phyloP scores from a whole-genome alignment of 345 rosid species.

The Trapa bicornis region DNA sequence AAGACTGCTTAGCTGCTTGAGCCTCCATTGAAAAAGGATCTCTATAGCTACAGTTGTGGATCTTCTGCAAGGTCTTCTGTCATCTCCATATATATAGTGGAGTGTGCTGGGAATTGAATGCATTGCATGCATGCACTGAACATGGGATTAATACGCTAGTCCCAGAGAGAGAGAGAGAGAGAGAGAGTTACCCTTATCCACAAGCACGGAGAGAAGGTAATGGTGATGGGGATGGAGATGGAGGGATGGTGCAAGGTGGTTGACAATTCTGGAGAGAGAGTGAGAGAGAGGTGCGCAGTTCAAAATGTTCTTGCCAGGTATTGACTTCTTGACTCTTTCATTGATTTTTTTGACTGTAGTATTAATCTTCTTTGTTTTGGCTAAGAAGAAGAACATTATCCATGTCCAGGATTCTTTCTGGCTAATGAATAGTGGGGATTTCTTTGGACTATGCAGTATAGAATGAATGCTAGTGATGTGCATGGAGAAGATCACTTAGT shows the following conservation, averaged over 20 bases:
- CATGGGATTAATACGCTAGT: neutral
- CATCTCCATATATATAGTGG: neutral
- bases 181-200: neutral
- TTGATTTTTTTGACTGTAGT: neutral
- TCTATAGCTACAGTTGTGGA: too few species aligned
- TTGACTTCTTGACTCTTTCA: neutral
- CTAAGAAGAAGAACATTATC: too few species aligned
- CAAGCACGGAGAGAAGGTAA: neutral
- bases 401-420: too few species aligned
- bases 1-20: neutral
- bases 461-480: too few species aligned
- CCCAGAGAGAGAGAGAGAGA: neutral
- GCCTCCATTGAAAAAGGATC: neutral
- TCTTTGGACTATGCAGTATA: too few species aligned
- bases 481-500: too few species aligned
- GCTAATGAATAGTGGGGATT: too few species aligned
- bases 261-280: neutral
- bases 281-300: neutral
- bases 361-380: too few species aligned
- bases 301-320: slow-evolving; percentile 2
- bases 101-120: neutral
- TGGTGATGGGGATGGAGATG: neutral
- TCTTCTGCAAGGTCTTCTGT: neutral
- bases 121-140: neutral
- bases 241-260: neutral